phyloP scores from a whole-genome alignment of 225 moss, liverwort and hornwort species.

The Sphagnum contortum region DNA sequence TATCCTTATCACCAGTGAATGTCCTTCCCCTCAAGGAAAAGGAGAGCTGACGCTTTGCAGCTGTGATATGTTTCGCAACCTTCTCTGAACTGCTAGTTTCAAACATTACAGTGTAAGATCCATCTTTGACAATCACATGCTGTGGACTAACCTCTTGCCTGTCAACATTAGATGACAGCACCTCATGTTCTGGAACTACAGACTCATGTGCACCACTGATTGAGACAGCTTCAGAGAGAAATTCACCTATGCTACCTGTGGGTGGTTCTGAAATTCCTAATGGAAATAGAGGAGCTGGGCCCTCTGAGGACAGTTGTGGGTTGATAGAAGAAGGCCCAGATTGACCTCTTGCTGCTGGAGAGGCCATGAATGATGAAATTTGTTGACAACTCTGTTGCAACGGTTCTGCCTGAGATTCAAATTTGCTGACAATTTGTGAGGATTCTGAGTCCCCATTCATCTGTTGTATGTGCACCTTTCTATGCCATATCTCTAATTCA shows the following conservation, averaged over 20 bases:
- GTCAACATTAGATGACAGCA: constrained; percentile 11
- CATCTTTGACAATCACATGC: constrained; percentile 15
- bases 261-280: constrained; percentile 16
- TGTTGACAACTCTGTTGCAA: too few species aligned
- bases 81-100: constrained; percentile 14
- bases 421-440: too few species aligned
- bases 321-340: constrained; percentile 23
- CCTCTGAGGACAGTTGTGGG: constrained; percentile 22
- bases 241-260: constrained; percentile 12
- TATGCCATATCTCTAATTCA: constrained; percentile 47
- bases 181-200: constrained; percentile 14
- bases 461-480: constrained; percentile 17
- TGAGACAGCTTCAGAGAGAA: constrained; percentile 11
- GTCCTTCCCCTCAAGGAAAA: constrained; percentile 25
- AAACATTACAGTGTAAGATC: constrained; percentile 8
- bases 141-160: constrained; percentile 16
- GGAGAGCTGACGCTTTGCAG: constrained; percentile 61
- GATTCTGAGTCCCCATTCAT: constrained; percentile 6
- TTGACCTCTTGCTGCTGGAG: constrained; percentile 16
- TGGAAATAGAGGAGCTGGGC: constrained; percentile 16
- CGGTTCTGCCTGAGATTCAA: too few species aligned
- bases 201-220: constrained; percentile 4
- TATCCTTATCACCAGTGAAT: constrained; percentile 3
- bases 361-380: too few species aligned
- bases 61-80: constrained; percentile 13